Base-by-base conservation (phyloP, 2,329 filamentous ascomycete genomes). In the Microcyclospora tardicrescens region DNA sequence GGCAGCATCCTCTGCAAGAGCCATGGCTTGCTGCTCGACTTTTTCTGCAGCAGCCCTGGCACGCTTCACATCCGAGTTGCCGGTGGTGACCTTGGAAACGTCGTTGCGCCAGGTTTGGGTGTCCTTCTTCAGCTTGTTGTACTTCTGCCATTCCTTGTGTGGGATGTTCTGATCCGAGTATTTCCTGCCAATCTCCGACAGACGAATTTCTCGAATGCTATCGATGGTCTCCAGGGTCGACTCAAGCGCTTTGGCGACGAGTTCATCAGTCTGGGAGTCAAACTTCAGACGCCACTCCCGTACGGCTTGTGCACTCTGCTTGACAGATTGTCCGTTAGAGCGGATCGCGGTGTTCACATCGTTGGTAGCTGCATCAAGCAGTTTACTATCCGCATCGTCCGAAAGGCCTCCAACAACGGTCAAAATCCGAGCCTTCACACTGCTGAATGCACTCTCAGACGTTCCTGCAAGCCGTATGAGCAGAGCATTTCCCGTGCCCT, bases 81-180 rank as follows among this genome's bases (percentile, higher is more conserved):
- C 41, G 43, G 81, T 72, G 30, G 85, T 82, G 38, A 87, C 73
- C 42, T 77, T 69, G 56, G 84, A 79, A 35, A 98, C 77, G 49
- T 93, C 84, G 28, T 75, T 70, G 39, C 84, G 81, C 86, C 89
- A 95, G 52, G 84, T 77, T 35, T 81, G 79, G 37, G 95, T 83
- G 10, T 82, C 80, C 38, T 73, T 75, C 65, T 84, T 93, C 41
- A 98, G 69, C 43, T 83, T 77, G 59, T 96, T 86, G 56, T 94
- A 98, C 59, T 89, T 91, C 43, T 81, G 77, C 91, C 91, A 98
- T 59, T 98, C 86, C 60, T 93, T 87, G 69, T 98, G 95, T 1
- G 89, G 93, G 44, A 98, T 75, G 27, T 85, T 85, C 41, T 96
- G 86, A 65, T 86, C 91, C 80, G 89, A 86, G 87, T 91, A 98